Conservation (phyloP, 2,329 filamentous ascomycete genomes). For the Domatiomyces globalis region DNA sequence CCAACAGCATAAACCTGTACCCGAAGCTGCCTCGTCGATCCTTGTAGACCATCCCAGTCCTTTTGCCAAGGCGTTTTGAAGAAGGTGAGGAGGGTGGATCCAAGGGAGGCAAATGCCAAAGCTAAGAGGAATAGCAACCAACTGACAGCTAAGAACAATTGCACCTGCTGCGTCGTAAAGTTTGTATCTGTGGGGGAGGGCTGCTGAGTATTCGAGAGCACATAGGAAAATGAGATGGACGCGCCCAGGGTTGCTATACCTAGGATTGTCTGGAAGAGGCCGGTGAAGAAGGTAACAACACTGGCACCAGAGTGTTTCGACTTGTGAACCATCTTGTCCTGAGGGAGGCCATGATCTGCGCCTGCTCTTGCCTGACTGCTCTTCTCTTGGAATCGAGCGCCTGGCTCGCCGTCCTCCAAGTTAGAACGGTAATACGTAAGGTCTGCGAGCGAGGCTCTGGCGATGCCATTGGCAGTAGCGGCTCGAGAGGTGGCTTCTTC, state of each 20-base stretch:
- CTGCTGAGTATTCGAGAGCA: conserved; percentile 14
- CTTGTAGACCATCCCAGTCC: conserved; percentile 17
- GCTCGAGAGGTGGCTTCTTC: background rate
- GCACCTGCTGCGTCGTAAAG: conserved; percentile 9
- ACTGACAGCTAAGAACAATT: conserved; percentile 15
- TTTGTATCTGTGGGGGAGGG: conserved; percentile 2
- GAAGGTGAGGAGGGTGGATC: conserved; percentile 17
- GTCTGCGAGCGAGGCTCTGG: background rate
- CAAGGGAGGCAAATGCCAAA: conserved; percentile 15
- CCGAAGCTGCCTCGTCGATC: conserved; percentile 10
- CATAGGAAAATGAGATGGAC: conserved; percentile 18
- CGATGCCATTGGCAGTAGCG: background rate
- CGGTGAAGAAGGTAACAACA: conserved; percentile 17
- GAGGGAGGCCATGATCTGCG: conserved; percentile 14
- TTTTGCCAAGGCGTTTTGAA: conserved; percentile 16
- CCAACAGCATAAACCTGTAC: conserved; percentile 17
- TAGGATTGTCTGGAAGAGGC: conserved; percentile 17
- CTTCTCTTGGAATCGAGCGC: background rate
- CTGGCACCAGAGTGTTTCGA: conserved; percentile 13
- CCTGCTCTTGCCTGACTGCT: background rate
- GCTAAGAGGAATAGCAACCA: conserved; percentile 19
- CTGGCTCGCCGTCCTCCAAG: background rate
- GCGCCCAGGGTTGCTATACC: conserved; percentile 16
- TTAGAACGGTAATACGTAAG: background rate
- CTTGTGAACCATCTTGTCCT: conserved; percentile 13